phyloP scores from a whole-genome alignment of 805 yeast species.

The Pichia paraexigua region DNA sequence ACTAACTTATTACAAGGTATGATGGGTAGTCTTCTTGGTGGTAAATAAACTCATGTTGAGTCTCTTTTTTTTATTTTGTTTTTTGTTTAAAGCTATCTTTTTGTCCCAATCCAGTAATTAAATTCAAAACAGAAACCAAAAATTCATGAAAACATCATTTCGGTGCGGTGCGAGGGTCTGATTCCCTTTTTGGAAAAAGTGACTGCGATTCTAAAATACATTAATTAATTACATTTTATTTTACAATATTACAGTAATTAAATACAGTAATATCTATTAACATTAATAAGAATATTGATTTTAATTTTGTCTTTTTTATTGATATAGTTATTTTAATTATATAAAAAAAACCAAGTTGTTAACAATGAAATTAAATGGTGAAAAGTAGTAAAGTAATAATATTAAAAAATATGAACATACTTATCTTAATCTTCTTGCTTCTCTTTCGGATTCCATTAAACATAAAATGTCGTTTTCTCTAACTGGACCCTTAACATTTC shows the following conservation, averaged over 20 bases:
- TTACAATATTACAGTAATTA: background rate
- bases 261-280: too few relatives aligned
- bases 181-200: background rate
- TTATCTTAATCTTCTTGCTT: constrained; percentile 91
- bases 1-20: constrained; percentile 57
- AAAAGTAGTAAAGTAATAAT: background rate
- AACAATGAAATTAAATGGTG: constrained; percentile 1
- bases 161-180: background rate
- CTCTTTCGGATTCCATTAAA: constrained; percentile 99
- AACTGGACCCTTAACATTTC: constrained; percentile 97
- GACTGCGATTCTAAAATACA: background rate
- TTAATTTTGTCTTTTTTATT: background rate
- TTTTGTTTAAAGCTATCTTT: background rate
- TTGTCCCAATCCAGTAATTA: background rate
- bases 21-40: constrained; percentile 62
- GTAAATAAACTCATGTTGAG: background rate
- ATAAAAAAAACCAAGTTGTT: background rate
- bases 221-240: background rate
- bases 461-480: constrained; percentile 98
- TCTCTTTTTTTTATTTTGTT: too few relatives aligned
- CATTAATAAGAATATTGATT: too few relatives aligned
- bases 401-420: background rate
- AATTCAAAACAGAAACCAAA: too few relatives aligned
- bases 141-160: background rate
- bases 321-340: background rate